A percentile compares a stretch with the other conserved stretches of the same genome.
These are phyloP conservation scores for Funneliformis caledonium DNA, from an alignment of 371 early-diverging fungal species.

Conservation along the genomic window DNA sequence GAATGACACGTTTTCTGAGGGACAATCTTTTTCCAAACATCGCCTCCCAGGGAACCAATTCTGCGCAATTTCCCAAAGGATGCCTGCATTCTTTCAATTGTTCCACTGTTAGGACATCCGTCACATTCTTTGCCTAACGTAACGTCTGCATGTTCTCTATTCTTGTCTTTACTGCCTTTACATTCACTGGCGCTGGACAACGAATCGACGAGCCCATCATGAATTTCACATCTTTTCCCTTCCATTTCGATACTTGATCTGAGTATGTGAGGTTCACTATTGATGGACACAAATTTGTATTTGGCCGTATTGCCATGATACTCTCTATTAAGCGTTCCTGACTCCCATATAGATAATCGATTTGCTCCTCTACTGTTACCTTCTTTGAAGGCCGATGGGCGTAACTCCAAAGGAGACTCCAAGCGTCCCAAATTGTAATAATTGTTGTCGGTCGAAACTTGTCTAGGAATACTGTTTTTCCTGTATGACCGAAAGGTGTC, in stretches of 20 bases:
- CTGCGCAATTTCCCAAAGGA: slow-evolving; percentile 28
- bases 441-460: slow-evolving; percentile 18
- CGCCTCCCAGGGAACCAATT: slow-evolving; percentile 26
- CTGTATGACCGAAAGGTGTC: slow-evolving; percentile 6
- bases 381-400: slow-evolving; percentile 3
- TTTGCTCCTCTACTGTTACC: slow-evolving; percentile 2
- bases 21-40: slow-evolving; percentile 10
- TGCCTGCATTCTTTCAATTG: slow-evolving; percentile 1
- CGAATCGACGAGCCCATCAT: slow-evolving; percentile 30
- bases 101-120: slow-evolving; percentile 19
- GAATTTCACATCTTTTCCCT: slow-evolving; percentile 19
- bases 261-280: slow-evolving; percentile 17
- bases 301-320: background rate
- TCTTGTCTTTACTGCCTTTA: slow-evolving; percentile 1
- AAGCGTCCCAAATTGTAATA: slow-evolving; percentile 14
- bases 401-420: slow-evolving; percentile 17
- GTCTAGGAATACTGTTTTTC: background rate
- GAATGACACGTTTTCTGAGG: slow-evolving; percentile 26
- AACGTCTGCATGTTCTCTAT: background rate
- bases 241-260: background rate
- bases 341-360: slow-evolving; percentile 17
- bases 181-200: background rate
- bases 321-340: background rate
- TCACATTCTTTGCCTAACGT: slow-evolving; percentile 23
- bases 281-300: background rate